Percentiles rank a stretch among this genome's conserved stretches.
Evolutionary conservation across 2,329 filamentous ascomycete genomes (phyloP).

Genomic region (Cladophialophora yegresii): DNA sequence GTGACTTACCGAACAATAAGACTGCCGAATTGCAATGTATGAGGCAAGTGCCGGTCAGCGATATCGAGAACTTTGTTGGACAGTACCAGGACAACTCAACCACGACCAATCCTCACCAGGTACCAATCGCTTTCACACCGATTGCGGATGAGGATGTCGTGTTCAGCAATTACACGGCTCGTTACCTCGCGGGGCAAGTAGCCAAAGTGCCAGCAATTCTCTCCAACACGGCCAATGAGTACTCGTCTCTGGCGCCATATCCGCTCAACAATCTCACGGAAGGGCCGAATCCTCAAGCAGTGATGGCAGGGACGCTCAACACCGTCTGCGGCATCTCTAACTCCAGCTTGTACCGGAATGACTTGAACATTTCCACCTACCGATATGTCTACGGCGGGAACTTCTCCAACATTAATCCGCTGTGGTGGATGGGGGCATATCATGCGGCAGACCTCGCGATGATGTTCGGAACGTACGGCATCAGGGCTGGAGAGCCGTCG

Average conservation of each 20-base stretch:
- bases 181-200: conserved; percentile 28
- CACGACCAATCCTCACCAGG: conserved; percentile 5
- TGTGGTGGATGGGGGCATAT: conserved; percentile 46
- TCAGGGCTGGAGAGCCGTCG: conserved; percentile 14
- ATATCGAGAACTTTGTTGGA: conserved; percentile 39
- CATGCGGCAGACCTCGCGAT: conserved; percentile 35
- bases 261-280: conserved; percentile 7
- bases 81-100: conserved; percentile 34
- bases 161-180: conserved; percentile 38
- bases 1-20: conserved; percentile 33
- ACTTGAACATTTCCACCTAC: conserved; percentile 42
- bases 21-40: conserved; percentile 39
- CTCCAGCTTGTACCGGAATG: conserved; percentile 11
- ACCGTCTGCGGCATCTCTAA: conserved; percentile 12
- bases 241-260: conserved; percentile 10
- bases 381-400: conserved; percentile 48
- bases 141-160: conserved; percentile 38
- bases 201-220: conserved; percentile 32
- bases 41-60: conserved; percentile 36
- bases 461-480: conserved; percentile 45
- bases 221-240: conserved; percentile 10
- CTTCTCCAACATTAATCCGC: conserved; percentile 47
- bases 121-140: conserved; percentile 33
- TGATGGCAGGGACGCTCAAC: conserved; percentile 9
- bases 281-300: conserved; percentile 10